These are phyloP conservation scores for Rosellinia necatrix DNA, from an alignment of 2,329 filamentous ascomycete genomes.

Conservation along the genomic window DNA sequence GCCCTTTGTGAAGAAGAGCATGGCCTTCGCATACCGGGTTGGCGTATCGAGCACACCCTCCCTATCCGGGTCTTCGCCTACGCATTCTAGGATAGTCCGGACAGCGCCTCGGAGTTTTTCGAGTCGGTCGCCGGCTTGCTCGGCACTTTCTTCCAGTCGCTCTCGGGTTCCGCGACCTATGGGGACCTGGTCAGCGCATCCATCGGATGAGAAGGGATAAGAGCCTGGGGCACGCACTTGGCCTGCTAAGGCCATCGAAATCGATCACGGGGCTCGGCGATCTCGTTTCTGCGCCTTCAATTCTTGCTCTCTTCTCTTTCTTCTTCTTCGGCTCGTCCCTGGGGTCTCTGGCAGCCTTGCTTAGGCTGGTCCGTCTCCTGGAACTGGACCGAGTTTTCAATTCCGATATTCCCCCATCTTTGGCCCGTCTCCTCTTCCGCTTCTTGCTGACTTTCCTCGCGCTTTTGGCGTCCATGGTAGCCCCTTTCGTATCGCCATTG, in stretches of 20 bases:
- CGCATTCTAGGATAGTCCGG: constrained; percentile 68
- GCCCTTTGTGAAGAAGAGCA: constrained; percentile 94
- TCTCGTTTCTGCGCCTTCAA: constrained; percentile 42
- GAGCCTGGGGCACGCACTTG: constrained; percentile 48
- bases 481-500: constrained; percentile 32
- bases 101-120: constrained; percentile 66
- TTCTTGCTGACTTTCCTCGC: constrained; percentile 42
- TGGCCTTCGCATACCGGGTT: constrained; percentile 88
- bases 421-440: constrained; percentile 35
- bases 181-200: constrained; percentile 26
- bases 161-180: constrained; percentile 67
- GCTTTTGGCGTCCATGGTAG: constrained; percentile 26
- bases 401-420: constrained; percentile 40
- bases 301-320: constrained; percentile 44
- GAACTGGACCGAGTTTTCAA: constrained; percentile 38
- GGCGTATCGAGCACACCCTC: constrained; percentile 72
- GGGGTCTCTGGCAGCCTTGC: constrained; percentile 65
- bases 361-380: constrained; percentile 58
- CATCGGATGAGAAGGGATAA: neutral
- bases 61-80: constrained; percentile 70
- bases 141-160: constrained; percentile 60
- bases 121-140: constrained; percentile 56
- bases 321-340: constrained; percentile 55
- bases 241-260: constrained; percentile 64
- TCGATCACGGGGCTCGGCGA: constrained; percentile 64